Base-by-base conservation (phyloP, 177 flowering plant species). In the Vitis hybrid region DNA sequence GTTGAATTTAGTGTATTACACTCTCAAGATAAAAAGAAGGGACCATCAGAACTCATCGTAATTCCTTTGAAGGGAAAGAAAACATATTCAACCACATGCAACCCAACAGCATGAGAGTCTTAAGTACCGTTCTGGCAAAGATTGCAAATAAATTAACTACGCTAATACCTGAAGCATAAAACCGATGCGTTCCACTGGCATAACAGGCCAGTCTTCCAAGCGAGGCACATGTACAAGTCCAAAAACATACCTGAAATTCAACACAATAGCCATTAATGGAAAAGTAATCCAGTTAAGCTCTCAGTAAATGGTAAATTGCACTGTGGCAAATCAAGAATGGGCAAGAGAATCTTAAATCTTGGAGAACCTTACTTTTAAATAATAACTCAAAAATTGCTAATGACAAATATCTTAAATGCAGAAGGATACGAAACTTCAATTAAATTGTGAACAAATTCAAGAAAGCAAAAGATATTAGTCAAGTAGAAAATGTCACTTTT, bases 191-290 rank as follows among this genome's bases (percentile, higher is more conserved):
- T 83, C 87, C 51, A 81, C 87, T 11, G 84, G 87, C 87, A 83
- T 83, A 31, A 81, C 87, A 60, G 84, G 87, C 87, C 87, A 83
- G 72, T 82, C 85, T 67, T 83, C 87, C 73, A 82, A 33, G 22
- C 87, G 81, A 31, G 87, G 87, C 69, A 83, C 83, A 65, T 83
- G 87, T 15, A 83, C 79, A 60, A 81, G 66, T 51, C 87, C 87
- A 67, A 83, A 83, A 9, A 83, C 76, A 72, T 38, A 38, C 47
- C 47, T 38, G 47, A 38, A 38, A 38, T 38, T 38, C 47, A 38
- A 7, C 47, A 38, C 10, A 7, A 38, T 38, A 5, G 9, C 9
- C 47, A 38, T 38, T 38, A 38, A 38, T 38, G 47, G 47, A 38
- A 28, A 38, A 38, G 10, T 7, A 38, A 38, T 38, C 9, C 10